These are phyloP conservation scores for Hebeloma cylindrosporum DNA, from an alignment of 768 basidiomycete genomes.

Conservation along the genomic window DNA sequence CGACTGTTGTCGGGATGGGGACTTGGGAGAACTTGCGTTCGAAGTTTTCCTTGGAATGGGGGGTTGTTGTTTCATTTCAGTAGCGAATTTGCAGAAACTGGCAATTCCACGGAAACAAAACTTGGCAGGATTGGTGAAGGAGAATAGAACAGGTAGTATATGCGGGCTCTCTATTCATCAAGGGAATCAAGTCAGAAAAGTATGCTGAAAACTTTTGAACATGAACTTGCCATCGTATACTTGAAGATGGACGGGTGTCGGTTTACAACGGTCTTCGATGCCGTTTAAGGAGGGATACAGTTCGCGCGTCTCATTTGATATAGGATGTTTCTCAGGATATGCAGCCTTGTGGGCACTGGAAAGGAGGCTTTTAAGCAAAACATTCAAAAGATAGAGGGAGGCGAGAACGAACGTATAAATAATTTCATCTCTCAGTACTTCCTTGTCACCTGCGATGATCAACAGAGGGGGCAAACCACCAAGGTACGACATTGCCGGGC, in stretches of 20 bases:
- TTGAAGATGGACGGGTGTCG: slow-evolving; percentile 88
- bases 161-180: slow-evolving; percentile 74
- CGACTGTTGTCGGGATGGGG: slow-evolving; percentile 15
- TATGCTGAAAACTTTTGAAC: slow-evolving; percentile 7
- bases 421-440: slow-evolving; percentile 90
- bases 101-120: slow-evolving; percentile 81
- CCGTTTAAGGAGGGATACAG: slow-evolving; percentile 59
- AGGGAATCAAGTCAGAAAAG: slow-evolving; percentile 16
- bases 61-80: slow-evolving; percentile 36
- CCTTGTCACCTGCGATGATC: slow-evolving; percentile 84
- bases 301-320: slow-evolving; percentile 41
- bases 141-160: slow-evolving; percentile 69
- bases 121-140: slow-evolving; percentile 76
- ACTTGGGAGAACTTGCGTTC: slow-evolving; percentile 2
- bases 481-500: slow-evolving; percentile 76
- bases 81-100: slow-evolving; percentile 65
- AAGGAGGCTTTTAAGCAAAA: slow-evolving; percentile 1
- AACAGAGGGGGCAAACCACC: slow-evolving; percentile 89
- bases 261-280: slow-evolving; percentile 49
- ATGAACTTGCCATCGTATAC: slow-evolving; percentile 77
- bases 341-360: slow-evolving; percentile 88
- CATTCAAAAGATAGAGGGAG: not conserved
- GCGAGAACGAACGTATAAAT: slow-evolving; percentile 67
- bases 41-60: slow-evolving; percentile 8
- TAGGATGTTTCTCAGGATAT: slow-evolving; percentile 66